phyloP scores from a whole-genome alignment of 805 yeast species.

The Lipomyces starkeyi region DNA sequence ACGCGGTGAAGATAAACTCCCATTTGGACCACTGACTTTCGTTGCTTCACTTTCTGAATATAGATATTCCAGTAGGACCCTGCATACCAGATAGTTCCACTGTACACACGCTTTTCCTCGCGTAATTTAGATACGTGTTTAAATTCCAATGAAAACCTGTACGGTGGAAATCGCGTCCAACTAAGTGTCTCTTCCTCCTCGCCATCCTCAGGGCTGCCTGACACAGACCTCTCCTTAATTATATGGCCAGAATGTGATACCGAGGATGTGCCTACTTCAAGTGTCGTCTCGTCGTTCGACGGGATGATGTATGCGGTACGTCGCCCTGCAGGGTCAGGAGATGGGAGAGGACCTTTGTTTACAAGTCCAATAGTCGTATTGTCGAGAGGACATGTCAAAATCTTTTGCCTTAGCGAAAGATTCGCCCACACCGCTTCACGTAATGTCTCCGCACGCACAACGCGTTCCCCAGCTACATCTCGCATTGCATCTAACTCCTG shows the following conservation, averaged over 20 bases:
- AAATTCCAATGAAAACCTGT: conserved; percentile 60
- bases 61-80: conserved; percentile 66
- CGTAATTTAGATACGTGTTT: conserved; percentile 54
- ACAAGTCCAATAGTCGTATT: conserved; percentile 17
- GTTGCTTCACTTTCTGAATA: conserved; percentile 55
- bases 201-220: conserved; percentile 3
- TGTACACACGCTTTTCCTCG: conserved; percentile 56
- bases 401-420: conserved; percentile 51
- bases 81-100: conserved; percentile 63
- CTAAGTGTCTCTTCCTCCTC: conserved; percentile 12
- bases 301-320: conserved; percentile 40
- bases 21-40: conserved; percentile 52
- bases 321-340: conserved; percentile 3
- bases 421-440: conserved; percentile 60
- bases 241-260: conserved; percentile 19
- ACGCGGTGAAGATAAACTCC: conserved; percentile 65
- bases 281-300: conserved; percentile 55
- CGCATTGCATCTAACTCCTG: conserved; percentile 52
- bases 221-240: background rate
- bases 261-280: conserved; percentile 53
- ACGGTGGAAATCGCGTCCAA: conserved; percentile 56
- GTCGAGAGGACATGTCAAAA: conserved; percentile 43
- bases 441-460: conserved; percentile 50
- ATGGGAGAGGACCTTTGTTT: conserved; percentile 12
- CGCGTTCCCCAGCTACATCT: conserved; percentile 49